Conservation (phyloP, 768 basidiomycete genomes). For the Punctularia strigosozonata region DNA sequence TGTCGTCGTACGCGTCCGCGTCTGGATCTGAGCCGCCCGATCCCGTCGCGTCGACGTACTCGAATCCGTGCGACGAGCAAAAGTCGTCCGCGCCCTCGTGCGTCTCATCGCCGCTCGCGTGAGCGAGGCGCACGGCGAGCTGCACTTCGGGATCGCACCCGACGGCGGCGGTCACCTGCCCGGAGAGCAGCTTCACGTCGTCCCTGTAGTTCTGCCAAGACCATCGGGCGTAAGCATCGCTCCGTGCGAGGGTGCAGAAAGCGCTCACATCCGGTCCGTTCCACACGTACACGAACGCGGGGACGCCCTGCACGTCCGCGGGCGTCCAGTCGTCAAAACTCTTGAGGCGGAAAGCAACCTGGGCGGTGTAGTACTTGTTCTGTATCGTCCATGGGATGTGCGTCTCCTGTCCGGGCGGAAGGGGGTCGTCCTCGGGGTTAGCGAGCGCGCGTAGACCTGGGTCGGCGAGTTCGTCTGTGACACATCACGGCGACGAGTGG, state of each 20-base stretch:
- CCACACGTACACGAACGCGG: constrained; percentile 72
- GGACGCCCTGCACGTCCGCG: constrained; percentile 32
- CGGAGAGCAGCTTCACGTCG: no score
- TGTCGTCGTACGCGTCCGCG: constrained; percentile 5
- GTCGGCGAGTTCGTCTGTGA: no score
- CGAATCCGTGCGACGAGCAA: constrained; percentile 60
- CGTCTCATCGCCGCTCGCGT: constrained; percentile 13
- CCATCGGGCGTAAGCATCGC: no score
- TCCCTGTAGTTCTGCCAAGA: no score
- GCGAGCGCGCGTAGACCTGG: no score
- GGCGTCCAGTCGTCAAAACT: constrained; percentile 31
- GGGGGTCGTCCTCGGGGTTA: no score
- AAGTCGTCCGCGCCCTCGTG: constrained; percentile 47
- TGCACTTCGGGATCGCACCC: constrained; percentile 64
- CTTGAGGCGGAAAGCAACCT: constrained; percentile 54
- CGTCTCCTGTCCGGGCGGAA: no score
- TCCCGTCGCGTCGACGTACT: constrained; percentile 53
- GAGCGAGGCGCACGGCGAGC: constrained; percentile 47
- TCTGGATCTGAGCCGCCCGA: constrained; percentile 10
- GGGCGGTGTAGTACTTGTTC: constrained; percentile 76
- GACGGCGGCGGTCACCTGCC: no score
- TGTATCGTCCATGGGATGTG: constrained; percentile 59
- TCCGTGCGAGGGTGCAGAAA: no score
- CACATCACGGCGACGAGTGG: no score
- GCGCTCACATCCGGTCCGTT: no score